A percentile compares a stretch with the other conserved stretches of the same genome.
These are phyloP conservation scores for Neofusicoccum parvum DNA, from an alignment of 2,329 filamentous ascomycete species.

Conservation along the genomic window DNA sequence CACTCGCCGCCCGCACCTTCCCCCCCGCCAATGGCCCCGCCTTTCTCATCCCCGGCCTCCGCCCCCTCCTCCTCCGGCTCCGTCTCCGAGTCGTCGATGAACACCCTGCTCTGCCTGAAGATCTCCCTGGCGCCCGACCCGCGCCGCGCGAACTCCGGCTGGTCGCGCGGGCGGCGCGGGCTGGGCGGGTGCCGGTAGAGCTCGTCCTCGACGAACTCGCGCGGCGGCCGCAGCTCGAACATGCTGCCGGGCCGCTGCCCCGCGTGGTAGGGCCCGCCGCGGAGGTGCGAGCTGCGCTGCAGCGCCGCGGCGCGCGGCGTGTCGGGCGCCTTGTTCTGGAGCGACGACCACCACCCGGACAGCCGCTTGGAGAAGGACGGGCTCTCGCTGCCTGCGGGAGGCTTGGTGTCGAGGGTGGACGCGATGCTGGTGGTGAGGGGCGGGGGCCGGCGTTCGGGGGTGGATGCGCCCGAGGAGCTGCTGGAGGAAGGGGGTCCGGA, in stretches of 20 bases:
- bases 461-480: constrained; percentile 32
- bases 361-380: constrained; percentile 24
- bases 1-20: not conserved
- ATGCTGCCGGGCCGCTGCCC: constrained; percentile 37
- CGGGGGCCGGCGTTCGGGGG: constrained; percentile 24
- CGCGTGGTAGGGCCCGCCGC: constrained; percentile 23
- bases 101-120: constrained; percentile 48
- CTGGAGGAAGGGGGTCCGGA: constrained; percentile 36
- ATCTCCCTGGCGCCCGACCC: constrained; percentile 39
- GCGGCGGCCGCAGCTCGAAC: constrained; percentile 39
- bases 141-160: not conserved
- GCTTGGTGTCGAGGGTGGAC: not conserved
- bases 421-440: constrained; percentile 22
- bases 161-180: constrained; percentile 25
- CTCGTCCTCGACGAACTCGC: constrained; percentile 26
- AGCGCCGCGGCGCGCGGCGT: not conserved
- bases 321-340: constrained; percentile 28
- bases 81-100: constrained; percentile 44
- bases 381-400: not conserved
- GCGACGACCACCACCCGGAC: constrained; percentile 40
- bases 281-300: constrained; percentile 17
- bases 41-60: not conserved
- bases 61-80: not conserved
- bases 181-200: constrained; percentile 27
- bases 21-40: not conserved